Evolutionary conservation across 2,329 filamentous ascomycete species (phyloP), one percentile per base, ranked within the genome.

Genomic region (Fusarium subtropicale): DNA sequence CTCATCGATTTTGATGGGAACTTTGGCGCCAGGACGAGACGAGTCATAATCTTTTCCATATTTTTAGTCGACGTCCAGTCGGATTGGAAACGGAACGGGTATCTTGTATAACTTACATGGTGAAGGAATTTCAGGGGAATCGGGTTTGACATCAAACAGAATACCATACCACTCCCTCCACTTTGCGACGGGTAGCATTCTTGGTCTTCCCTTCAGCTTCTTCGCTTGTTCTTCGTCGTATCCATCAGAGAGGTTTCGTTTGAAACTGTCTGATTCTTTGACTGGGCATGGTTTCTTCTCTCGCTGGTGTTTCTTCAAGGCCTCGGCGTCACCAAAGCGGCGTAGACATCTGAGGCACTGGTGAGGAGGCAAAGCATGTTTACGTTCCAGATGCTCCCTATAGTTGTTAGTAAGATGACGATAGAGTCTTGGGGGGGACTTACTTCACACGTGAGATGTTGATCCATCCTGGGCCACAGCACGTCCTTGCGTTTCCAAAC

Each of bases 301-400:
- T n/a, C 72, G 62, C 20, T 72, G 70, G 16, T 75, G 73, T 13
- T 64, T 44, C 60, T 69, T 72, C 28, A 75, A 55, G 8, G 64
- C 50, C 3, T 71, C 62, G 4, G 69, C 60, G 36, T 73, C 46
- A 20, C 58, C 45, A 41, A 75, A 75, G 6, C 60, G 60, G 3
- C 39, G 12, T 15, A 58, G 63, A 26, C 73, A 75, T 44, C 73
- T 66, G 24, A 58, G 51, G 28, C 73, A 75, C 16, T 75, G 69
- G 38, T 60, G 52, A 4, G 64, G 28, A 10, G 73, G 60, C 4
- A 74, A 55, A 18, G 67, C 66, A 20, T 75, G 73, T 3, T 13
- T 61, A 2, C 73, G 71, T 11, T 65, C 68, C 7, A 75, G 64
- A 26, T 75, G 73, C 30, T 75, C 73, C 71, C 73, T 75, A 15